Conservation (phyloP, 1,284 basidiomycete genomes). For the Leccinum fallax region DNA sequence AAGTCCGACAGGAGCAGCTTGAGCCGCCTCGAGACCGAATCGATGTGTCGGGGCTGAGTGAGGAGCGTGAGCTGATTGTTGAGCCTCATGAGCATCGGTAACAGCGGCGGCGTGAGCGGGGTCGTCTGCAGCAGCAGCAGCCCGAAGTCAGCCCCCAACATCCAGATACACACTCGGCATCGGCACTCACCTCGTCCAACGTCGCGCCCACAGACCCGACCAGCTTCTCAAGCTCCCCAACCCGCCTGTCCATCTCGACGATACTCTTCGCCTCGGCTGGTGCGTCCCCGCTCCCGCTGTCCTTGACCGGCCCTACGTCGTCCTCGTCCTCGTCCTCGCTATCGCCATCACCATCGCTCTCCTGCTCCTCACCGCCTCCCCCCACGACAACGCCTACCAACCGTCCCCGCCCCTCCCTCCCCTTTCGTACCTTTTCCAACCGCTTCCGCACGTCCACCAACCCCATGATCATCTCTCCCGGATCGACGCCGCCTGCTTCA, state of each 20-base stretch:
- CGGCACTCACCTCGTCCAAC: conserved; percentile 49
- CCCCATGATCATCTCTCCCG: conserved; percentile 74
- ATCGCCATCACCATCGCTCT: not conserved
- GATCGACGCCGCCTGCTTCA: conserved; percentile 68
- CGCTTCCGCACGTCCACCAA: conserved; percentile 71
- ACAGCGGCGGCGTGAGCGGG: conserved; percentile 76
- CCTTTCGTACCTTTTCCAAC: conserved; percentile 66
- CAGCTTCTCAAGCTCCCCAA: conserved; percentile 78
- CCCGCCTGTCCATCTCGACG: conserved; percentile 75
- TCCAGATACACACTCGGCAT: not conserved
- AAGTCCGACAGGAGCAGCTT: conserved; percentile 93
- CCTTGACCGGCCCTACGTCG: conserved; percentile 20
- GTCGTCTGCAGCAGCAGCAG: conserved; percentile 31
- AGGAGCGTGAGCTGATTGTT: conserved; percentile 87
- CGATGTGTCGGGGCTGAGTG: conserved; percentile 94
- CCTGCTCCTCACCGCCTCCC: conserved; percentile 28
- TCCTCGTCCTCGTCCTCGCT: conserved; percentile 18
- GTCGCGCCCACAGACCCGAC: conserved; percentile 74
- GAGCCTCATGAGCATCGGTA: conserved; percentile 80
- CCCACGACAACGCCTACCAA: conserved; percentile 64
- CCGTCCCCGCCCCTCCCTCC: conserved; percentile 63
- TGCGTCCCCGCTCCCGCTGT: conserved; percentile 29
- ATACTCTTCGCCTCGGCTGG: conserved; percentile 46
- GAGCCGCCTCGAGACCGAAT: conserved; percentile 92
- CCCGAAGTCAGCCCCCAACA: conserved; percentile 3